These are phyloP conservation scores for Chondrus crispus DNA, from an alignment of 23 red algal genomes.

Conservation along the genomic window DNA sequence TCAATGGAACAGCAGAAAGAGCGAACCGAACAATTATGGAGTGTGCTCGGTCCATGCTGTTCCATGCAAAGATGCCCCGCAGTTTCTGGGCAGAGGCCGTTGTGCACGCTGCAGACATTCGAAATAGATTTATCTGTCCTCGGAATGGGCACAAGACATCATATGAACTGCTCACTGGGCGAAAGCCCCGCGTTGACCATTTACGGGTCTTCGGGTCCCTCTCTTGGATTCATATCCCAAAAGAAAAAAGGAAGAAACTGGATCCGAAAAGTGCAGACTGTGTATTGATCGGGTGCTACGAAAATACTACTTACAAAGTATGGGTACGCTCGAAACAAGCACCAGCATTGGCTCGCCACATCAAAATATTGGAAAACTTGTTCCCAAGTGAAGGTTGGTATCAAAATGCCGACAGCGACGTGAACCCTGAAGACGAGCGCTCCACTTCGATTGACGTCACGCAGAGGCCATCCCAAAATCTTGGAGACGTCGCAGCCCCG, in stretches of 20 bases:
- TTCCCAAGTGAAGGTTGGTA: too few species aligned
- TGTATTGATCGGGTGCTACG: neutral
- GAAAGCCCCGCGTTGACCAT: neutral
- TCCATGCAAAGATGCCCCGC: neutral
- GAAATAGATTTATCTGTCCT: neutral
- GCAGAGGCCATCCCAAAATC: too few species aligned
- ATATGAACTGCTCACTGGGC: conserved; percentile 6
- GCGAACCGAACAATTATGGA: neutral
- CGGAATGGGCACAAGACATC: neutral
- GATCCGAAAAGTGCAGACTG: neutral
- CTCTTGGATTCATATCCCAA: conserved; percentile 10
- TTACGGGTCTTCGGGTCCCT: conserved; percentile 18
- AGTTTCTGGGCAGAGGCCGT: neutral
- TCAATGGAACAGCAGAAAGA: neutral
- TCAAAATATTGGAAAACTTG: neutral
- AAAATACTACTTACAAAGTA: neutral
- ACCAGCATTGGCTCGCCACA: neutral
- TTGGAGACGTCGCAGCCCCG: too few species aligned
- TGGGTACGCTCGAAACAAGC: neutral
- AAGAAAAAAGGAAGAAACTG: neutral
- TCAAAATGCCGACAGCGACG: too few species aligned
- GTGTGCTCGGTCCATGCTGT: neutral
- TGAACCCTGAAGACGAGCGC: too few species aligned
- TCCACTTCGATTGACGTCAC: too few species aligned
- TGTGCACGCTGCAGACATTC: neutral